Evolutionary conservation across 1,139 yeast species (phyloP), one percentile per base, ranked within the genome.

Genomic region (Hemisphaericaspora xylofermentans): DNA sequence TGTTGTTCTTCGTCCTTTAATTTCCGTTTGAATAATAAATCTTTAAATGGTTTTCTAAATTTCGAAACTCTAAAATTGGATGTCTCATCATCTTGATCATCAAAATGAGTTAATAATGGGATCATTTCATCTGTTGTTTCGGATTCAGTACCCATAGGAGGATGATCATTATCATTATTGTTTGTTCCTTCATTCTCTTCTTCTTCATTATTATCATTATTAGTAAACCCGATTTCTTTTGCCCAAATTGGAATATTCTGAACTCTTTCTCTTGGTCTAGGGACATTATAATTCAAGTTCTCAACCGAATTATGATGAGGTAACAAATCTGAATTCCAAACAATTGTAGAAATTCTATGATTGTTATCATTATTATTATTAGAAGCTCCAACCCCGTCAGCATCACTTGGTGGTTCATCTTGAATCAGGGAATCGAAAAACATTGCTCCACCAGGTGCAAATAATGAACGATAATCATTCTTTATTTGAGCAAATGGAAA

Each of bases 401-500:
- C n/a, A n/a, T n/a, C n/a, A n/a, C n/a, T n/a, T n/a, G n/a, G n/a
- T n/a, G n/a, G n/a, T n/a, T n/a, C n/a, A n/a, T n/a, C n/a, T n/a
- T n/a, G n/a, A n/a, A n/a, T n/a, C n/a, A n/a, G n/a, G n/a, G n/a
- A n/a, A n/a, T n/a, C n/a, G n/a, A n/a, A n/a, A n/a, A n/a, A n/a
- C n/a, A n/a, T n/a, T n/a, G n/a, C n/a, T n/a, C n/a, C n/a, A n/a
- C n/a, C n/a, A n/a, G n/a, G n/a, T n/a, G 15, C 39, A 26, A 36
- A 42, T 9, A 42, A 9, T 13, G 25, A 36, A 21, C 37, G 14
- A 29, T 36, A 42, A 26, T 42, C 42, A 13, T 28, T 14, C 17
- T 34, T 36, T 13, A 39, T 36, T 18, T 36, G 43, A n/a, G 25
- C 29, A 28, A 30, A 41, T 10, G 35, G 15, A 22, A 19, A 21